A percentile compares a stretch with the other conserved stretches of the same genome.
Evolutionary conservation across 257 asterid species (phyloP).

Genomic region (Rhazya stricta): DNA sequence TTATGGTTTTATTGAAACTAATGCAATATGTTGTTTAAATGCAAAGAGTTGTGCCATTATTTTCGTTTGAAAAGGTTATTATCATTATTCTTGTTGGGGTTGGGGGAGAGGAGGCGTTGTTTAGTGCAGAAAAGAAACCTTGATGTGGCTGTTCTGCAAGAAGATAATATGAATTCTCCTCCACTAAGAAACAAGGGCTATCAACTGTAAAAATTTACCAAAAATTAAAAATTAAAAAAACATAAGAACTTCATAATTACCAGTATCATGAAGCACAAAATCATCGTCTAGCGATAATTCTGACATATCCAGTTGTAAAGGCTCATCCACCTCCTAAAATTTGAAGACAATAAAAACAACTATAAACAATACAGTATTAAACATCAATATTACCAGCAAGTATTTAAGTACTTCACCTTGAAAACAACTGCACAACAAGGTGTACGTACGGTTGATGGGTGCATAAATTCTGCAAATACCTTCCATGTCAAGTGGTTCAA

Average conservation of each 20-base stretch:
- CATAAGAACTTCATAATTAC: constrained; percentile 29
- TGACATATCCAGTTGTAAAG: constrained; percentile 82
- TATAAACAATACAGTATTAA: constrained; percentile 5
- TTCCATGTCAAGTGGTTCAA: constrained; percentile 98
- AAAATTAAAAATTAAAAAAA: neutral
- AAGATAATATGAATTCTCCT: neutral
- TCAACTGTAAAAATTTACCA: neutral
- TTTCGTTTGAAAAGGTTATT: neutral
- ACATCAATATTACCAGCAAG: constrained; percentile 12
- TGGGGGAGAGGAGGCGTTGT: neutral
- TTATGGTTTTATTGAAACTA: neutral
- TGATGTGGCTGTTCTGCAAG: neutral
- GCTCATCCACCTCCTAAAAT: constrained; percentile 91
- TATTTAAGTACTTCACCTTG: constrained; percentile 48
- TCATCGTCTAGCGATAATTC: constrained; percentile 72
- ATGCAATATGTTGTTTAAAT: neutral
- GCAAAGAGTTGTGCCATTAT: neutral
- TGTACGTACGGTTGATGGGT: constrained; percentile 70
- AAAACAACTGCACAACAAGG: constrained; percentile 95
- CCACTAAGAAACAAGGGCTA: neutral
- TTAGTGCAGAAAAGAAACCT: neutral
- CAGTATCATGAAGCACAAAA: constrained; percentile 50
- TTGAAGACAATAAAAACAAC: constrained; percentile 7
- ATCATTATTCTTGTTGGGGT: neutral
- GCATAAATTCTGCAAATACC: constrained; percentile 95